Percentiles rank a stretch among this genome's conserved stretches.
Evolutionary conservation across 352 stramenopile genomes (phyloP).

Genomic region (Phytopythium oedochilum): DNA sequence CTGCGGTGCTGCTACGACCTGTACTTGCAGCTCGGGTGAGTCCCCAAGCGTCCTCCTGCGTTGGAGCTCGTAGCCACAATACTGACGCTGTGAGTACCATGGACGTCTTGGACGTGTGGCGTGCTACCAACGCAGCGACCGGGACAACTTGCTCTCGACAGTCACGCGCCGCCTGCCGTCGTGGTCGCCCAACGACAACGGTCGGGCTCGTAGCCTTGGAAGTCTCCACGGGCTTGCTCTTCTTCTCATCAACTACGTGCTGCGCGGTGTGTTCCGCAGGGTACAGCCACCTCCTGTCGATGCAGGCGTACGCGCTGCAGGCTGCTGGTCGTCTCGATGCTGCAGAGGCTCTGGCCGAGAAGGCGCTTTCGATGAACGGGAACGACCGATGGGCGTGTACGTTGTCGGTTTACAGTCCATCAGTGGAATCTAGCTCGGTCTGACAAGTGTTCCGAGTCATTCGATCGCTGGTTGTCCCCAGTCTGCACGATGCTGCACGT

Average conservation of each 20-base stretch:
- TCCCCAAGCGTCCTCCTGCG: background rate
- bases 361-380: slow-evolving; percentile 79
- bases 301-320: slow-evolving; percentile 84
- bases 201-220: slow-evolving; percentile 6
- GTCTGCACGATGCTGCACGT: slow-evolving; percentile 81
- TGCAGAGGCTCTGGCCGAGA: slow-evolving; percentile 64
- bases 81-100: too few species aligned
- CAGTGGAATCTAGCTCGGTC: too few species aligned
- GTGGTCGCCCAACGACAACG: slow-evolving; percentile 71
- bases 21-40: slow-evolving; percentile 73
- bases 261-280: too few species aligned
- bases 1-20: slow-evolving; percentile 77
- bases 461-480: slow-evolving; percentile 11
- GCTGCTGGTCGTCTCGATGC: slow-evolving; percentile 57
- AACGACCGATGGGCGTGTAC: slow-evolving; percentile 83
- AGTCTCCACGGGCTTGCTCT: too few species aligned
- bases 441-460: too few species aligned
- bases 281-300: slow-evolving; percentile 73
- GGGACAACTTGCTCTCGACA: slow-evolving; percentile 71
- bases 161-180: slow-evolving; percentile 65
- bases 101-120: too few species aligned
- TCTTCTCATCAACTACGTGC: too few species aligned
- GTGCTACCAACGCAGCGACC: slow-evolving; percentile 62
- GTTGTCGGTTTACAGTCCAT: slow-evolving; percentile 11
- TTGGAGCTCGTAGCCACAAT: too few species aligned